These are phyloP conservation scores for Nakazawaea ambrosiae DNA, from an alignment of 805 yeast species.

Conservation along the genomic window DNA sequence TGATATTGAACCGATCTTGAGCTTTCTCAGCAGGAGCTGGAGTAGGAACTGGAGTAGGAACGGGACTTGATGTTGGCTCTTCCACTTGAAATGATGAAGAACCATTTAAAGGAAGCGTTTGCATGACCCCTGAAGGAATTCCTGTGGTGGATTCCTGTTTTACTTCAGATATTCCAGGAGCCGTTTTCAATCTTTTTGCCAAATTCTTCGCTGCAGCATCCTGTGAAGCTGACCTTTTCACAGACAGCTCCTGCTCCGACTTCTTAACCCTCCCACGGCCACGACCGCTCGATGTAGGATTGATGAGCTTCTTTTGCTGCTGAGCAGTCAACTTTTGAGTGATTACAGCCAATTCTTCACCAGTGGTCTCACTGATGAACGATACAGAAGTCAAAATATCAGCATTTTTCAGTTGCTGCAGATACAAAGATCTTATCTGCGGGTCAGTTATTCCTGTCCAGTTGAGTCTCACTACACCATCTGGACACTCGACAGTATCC, in stretches of 20 bases:
- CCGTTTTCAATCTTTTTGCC: neutral
- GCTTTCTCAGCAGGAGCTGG: neutral
- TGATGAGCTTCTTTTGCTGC: neutral
- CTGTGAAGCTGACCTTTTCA: no score
- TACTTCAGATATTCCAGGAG: neutral
- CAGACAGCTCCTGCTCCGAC: neutral
- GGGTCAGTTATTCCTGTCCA: constrained; percentile 9
- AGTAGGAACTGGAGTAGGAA: no score
- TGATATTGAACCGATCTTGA: neutral
- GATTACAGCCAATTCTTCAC: neutral
- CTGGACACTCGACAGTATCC: constrained; percentile 5
- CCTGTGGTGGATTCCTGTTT: neutral
- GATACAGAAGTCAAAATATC: constrained; percentile 1
- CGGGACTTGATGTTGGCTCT: neutral
- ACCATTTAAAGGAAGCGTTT: neutral
- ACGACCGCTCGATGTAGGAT: neutral
- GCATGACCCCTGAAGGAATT: neutral
- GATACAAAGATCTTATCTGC: constrained; percentile 1
- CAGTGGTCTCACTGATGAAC: constrained; percentile 1
- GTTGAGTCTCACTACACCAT: constrained; percentile 5
- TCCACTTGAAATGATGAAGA: no score
- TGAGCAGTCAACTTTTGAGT: constrained; percentile 4
- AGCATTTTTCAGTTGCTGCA: neutral
- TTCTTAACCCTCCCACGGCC: constrained; percentile 8
- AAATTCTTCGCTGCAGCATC: neutral